phyloP scores from a whole-genome alignment of 306 rosid species.

The Cercis canadensis region DNA sequence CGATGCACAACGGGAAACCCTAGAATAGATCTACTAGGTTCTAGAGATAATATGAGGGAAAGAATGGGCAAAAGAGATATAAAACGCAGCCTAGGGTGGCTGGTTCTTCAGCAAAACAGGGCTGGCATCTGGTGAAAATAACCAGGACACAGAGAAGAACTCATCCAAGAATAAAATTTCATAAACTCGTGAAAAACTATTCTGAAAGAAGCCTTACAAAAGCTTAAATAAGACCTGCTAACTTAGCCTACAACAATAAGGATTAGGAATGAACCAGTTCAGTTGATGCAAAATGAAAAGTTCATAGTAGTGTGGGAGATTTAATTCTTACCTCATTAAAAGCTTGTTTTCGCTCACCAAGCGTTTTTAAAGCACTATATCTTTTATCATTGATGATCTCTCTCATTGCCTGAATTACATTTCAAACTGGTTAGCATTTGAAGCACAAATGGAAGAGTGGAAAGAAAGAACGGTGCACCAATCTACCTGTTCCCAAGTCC shows the following conservation, averaged over 20 bases:
- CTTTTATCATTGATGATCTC: constrained; percentile 93
- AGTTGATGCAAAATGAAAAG: constrained; percentile 23
- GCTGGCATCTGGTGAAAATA: background rate
- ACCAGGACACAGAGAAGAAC: too few relatives aligned
- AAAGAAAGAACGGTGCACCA: constrained; percentile 31
- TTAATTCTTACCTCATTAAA: constrained; percentile 84
- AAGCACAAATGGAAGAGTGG: constrained; percentile 9
- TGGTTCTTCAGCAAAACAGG: background rate
- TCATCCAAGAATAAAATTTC: too few relatives aligned
- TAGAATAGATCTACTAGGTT: too few relatives aligned
- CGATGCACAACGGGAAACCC: constrained; percentile 1
- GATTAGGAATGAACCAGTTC: constrained; percentile 16
- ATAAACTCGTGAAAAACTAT: too few relatives aligned
- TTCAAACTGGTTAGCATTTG: constrained; percentile 42
- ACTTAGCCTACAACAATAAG: too few relatives aligned
- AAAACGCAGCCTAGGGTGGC: too few relatives aligned
- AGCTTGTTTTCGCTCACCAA: constrained; percentile 98
- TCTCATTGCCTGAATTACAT: constrained; percentile 79
- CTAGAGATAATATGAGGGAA: too few relatives aligned
- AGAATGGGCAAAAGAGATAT: too few relatives aligned
- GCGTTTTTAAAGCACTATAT: constrained; percentile 91
- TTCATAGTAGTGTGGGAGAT: constrained; percentile 6
- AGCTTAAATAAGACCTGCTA: too few relatives aligned
- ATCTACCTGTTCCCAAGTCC: constrained; percentile 99
- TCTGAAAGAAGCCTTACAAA: too few relatives aligned